Evolutionary conservation across 768 basidiomycete genomes (phyloP).

Genomic region (Lyophyllum decastes): DNA sequence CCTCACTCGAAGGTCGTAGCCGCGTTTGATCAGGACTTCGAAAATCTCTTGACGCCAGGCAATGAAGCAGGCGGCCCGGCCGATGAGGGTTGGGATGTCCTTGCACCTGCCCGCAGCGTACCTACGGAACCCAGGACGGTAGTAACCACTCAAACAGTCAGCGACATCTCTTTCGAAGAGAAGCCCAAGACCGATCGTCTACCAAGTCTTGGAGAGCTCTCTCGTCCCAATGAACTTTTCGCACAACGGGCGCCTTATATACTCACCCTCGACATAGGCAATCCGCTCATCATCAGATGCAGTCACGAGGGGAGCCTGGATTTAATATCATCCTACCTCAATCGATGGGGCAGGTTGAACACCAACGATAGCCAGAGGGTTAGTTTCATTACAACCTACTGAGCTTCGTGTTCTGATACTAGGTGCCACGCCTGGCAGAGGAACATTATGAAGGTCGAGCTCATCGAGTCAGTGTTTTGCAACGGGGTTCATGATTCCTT

Average conservation of each 20-base stretch:
- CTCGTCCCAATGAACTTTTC: conserved; percentile 36
- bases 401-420: neutral
- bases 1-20: conserved; percentile 26
- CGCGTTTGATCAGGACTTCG: conserved; percentile 37
- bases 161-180: neutral
- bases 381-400: neutral
- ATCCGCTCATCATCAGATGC: conserved; percentile 31
- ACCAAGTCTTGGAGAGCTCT: conserved; percentile 28
- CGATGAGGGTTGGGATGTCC: conserved; percentile 35
- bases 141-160: conserved; percentile 3
- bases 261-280: conserved; percentile 31
- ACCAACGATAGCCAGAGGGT: conserved; percentile 30
- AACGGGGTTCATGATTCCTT: conserved; percentile 34
- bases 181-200: conserved; percentile 19
- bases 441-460: conserved; percentile 29
- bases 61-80: conserved; percentile 1
- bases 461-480: conserved; percentile 36
- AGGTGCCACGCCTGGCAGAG: conserved; percentile 20
- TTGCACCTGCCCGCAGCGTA: conserved; percentile 13
- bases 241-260: conserved; percentile 29
- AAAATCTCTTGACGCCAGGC: conserved; percentile 25
- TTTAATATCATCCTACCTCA: conserved; percentile 33
- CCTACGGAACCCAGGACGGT: neutral
- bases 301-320: conserved; percentile 40
- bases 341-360: conserved; percentile 36